Base-by-base conservation (phyloP, 306 rosid genomes). In the Vigna angularis region DNA sequence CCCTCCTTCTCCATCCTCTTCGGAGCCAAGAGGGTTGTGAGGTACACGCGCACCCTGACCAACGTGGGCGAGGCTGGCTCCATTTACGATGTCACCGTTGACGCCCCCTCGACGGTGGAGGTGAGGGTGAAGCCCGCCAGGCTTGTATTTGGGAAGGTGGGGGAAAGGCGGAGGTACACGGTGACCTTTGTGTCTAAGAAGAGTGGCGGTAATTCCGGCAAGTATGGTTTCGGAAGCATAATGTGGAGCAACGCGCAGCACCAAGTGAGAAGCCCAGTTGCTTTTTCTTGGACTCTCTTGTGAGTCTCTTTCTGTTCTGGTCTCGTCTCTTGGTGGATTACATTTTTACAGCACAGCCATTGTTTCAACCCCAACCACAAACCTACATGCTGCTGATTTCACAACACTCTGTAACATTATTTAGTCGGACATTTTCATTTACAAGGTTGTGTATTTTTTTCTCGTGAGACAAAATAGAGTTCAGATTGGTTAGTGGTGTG, bases 1-100 rank as follows among this genome's bases (percentile, higher is more conserved):
- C 99, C 98, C 0, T 91, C 99, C 0, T 91, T 95, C 82, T 95
- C 99, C 0, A 79, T 91, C 0, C 69, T 88, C 80, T 95, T 95
- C 48, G 90, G 82, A n/a, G 62, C 64, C 45, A 93, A 87, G 78
- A 85, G 95, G 82, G 88, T 93, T 1, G 93, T 91, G 3, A 83
- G 97, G 14, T 91, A 91, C 78, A 89, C 91, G 1, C 91, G 99
- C 1, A 69, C 40, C 0, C 28, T 93, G 78, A 95, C 98, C 0
- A 95, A 95, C 48, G 97, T 95, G 0, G 99, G 93, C 12, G 83
- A 78, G 7, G 83, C 90, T 0, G 89, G 79, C 2, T 89, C 98
- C 0, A 68, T 71, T 1, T 95, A 95, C 24, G 34, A 76, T 0
- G 90, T 86, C 22, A 70, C 82, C 9, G 90, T 87, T 6, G 81